Evolutionary conservation across 1,284 basidiomycete genomes (phyloP).

Genomic region (Ganoderma sp.): DNA sequence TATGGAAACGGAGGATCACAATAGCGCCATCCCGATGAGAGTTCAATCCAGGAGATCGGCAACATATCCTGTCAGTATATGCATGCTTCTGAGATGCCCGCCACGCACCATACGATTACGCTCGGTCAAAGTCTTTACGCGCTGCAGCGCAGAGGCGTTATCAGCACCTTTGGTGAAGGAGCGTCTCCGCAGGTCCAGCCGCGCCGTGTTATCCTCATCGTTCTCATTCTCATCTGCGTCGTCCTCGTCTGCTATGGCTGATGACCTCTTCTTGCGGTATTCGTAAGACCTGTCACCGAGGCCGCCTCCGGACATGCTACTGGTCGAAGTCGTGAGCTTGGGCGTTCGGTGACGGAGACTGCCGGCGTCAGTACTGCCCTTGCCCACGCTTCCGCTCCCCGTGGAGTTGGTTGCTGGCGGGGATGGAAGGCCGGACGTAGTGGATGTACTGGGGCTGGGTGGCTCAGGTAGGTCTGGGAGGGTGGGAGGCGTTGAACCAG

Average conservation of each 20-base stretch:
- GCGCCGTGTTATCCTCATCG: constrained; percentile 71
- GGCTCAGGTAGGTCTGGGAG: constrained; percentile 74
- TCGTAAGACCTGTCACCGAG: constrained; percentile 36
- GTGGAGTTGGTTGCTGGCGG: constrained; percentile 83
- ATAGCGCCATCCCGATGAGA: constrained; percentile 17
- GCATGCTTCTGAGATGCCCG: neutral
- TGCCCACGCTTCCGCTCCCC: constrained; percentile 75
- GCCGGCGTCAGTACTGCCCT: constrained; percentile 57
- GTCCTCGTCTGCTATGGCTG: constrained; percentile 49
- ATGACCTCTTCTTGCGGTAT: constrained; percentile 36
- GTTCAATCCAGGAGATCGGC: constrained; percentile 22
- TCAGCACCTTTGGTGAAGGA: constrained; percentile 47
- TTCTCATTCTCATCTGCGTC: constrained; percentile 47
- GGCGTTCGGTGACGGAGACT: constrained; percentile 50
- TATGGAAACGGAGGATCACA: constrained; percentile 1
- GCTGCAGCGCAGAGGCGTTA: constrained; percentile 63
- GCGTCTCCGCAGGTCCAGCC: constrained; percentile 52
- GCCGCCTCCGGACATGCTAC: constrained; percentile 45
- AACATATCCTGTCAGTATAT: constrained; percentile 22
- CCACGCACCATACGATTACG: constrained; percentile 68
- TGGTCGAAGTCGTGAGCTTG: constrained; percentile 26
- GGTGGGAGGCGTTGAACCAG: constrained; percentile 41
- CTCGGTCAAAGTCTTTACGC: constrained; percentile 71
- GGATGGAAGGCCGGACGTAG: constrained; percentile 72
- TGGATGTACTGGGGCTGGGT: constrained; percentile 60